Evolutionary conservation across 805 yeast species (phyloP), one percentile per base, ranked within the genome.

Genomic region (Zygosaccharomyces gambellarensis): DNA sequence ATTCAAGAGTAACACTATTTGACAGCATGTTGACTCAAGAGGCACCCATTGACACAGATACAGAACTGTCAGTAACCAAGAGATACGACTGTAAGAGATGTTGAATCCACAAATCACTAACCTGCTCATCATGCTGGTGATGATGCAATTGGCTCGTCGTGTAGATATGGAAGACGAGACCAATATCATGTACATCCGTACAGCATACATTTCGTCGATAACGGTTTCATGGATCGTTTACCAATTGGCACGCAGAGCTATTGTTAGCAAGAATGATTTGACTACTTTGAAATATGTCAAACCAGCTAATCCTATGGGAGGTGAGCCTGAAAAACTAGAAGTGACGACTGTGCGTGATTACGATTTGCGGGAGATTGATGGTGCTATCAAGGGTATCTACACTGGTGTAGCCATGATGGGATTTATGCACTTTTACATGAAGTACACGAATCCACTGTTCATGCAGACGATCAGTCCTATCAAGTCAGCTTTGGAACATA

Each of bases 401-500:
- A 87, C 95, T 55, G 86, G 95, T 56, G 67, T 90, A 60, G 97
- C 95, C 62, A 89, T 94, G 96, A 90, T 94, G 90, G 95, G 85
- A 23, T 87, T 92, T 83, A 90, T 92, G 98, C 99, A 94, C 72
- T 65, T 94, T 54, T 92, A 92, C 82, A 82, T 94, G 95, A 86
- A 89, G 73, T 94, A 89, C 79, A 90, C 97, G 70, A 90, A 94
- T 74, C 99, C 99, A 52, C 80, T 94, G 68, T 82, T 94, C 59
- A 86, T 92, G 90, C 98, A 94, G 76, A 83, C 90, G 56, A 80
- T 94, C 60, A 80, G 95, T 46, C 92, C 97, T 46, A 74, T 94
- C 62, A 94, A 94, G 80, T 75, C 87, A 60, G 96, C 95, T 42
- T 72, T 89, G 49, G 98, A 94, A 75, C 74, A 87, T 64, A 90